These are phyloP conservation scores for Coemansia reversa DNA, from an alignment of 192 early-diverging fungal genomes.

Conservation along the genomic window DNA sequence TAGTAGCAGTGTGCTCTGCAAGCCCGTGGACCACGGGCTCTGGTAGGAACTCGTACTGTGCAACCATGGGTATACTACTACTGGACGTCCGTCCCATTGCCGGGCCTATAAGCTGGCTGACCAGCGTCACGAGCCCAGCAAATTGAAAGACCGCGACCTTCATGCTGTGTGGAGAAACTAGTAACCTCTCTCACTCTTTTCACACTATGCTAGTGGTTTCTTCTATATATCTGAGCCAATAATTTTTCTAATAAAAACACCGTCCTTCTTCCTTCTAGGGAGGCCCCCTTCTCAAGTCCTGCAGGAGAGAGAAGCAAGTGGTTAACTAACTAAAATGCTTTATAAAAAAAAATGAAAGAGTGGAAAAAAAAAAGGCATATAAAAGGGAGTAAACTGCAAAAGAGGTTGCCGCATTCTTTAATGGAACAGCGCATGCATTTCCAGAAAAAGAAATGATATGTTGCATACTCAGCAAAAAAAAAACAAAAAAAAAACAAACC, in stretches of 20 bases:
- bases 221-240: not conserved
- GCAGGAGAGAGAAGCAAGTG: not conserved
- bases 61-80: conserved; percentile 32
- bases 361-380: not conserved
- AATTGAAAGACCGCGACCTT: conserved; percentile 7
- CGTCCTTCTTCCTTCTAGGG: not conserved
- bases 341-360: not conserved
- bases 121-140: conserved; percentile 6
- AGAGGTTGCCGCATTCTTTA: not conserved
- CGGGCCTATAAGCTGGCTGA: not conserved
- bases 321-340: not conserved
- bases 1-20: conserved; percentile 2
- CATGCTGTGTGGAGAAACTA: conserved; percentile 4
- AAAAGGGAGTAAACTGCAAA: not conserved
- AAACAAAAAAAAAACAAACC: not conserved
- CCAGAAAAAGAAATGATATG: conserved; percentile 1
- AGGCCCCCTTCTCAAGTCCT: not conserved
- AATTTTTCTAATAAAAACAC: not conserved
- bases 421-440: not conserved
- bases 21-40: conserved; percentile 47
- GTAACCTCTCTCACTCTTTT: not conserved
- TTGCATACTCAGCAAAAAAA: not conserved
- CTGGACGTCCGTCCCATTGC: conserved; percentile 23
- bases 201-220: not conserved
- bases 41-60: conserved; percentile 45